These are phyloP conservation scores for Penicillium sp. DNA, from an alignment of 2,329 filamentous ascomycete genomes.

Conservation along the genomic window DNA sequence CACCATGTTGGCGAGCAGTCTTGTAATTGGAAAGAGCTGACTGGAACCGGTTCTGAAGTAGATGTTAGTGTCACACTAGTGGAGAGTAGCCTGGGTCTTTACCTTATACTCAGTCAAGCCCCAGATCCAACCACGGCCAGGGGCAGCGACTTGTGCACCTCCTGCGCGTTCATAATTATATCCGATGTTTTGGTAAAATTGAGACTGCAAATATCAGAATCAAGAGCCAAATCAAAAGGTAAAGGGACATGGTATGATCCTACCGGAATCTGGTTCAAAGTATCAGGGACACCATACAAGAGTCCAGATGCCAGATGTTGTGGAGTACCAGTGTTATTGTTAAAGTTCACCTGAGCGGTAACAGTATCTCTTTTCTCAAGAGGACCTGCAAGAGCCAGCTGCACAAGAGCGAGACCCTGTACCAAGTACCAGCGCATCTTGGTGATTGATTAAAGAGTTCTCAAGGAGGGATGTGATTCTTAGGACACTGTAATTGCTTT, in stretches of 20 bases:
- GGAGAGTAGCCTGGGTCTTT: background rate
- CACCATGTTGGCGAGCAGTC: background rate
- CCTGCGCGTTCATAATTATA: conserved; percentile 16
- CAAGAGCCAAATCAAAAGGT: background rate
- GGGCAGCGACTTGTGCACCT: conserved; percentile 25
- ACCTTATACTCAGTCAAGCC: conserved; percentile 33
- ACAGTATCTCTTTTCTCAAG: background rate
- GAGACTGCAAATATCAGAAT: background rate
- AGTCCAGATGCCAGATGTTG: conserved; percentile 7
- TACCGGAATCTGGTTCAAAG: conserved; percentile 1
- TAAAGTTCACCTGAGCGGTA: conserved; percentile 1
- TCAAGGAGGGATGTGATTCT: background rate
- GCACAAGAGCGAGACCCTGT: background rate
- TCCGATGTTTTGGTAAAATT: conserved; percentile 11
- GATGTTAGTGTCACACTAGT: background rate
- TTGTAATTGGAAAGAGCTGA: background rate
- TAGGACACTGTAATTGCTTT: background rate
- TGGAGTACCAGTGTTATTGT: conserved; percentile 3
- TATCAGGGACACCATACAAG: conserved; percentile 5
- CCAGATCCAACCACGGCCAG: conserved; percentile 44
- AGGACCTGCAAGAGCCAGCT: background rate
- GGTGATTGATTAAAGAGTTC: background rate
- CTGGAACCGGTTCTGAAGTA: background rate
- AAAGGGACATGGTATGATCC: background rate
- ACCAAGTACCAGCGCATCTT: background rate